phyloP scores from a whole-genome alignment of 352 stramenopile species.

The Globisporangium rhizosaccharum region DNA sequence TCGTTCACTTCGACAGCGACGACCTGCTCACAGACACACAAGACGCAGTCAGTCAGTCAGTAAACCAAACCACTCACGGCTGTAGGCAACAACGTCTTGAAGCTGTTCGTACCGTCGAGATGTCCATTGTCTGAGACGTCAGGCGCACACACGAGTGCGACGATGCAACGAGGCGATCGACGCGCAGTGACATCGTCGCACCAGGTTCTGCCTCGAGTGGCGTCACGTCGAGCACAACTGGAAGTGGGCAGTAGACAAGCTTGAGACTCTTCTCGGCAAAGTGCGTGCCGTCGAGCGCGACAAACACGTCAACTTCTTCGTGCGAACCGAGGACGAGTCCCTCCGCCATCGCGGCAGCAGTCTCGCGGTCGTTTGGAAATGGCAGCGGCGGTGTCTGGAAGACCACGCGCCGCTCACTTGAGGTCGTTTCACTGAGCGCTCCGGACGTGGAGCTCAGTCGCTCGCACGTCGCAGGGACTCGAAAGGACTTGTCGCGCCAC shows the following conservation, averaged over 20 bases:
- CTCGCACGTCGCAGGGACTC: constrained; percentile 29
- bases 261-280: constrained; percentile 32
- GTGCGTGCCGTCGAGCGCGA: constrained; percentile 44
- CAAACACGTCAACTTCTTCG: constrained; percentile 45
- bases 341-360: constrained; percentile 20
- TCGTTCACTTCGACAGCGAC: constrained; percentile 16
- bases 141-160: constrained; percentile 15
- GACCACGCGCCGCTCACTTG: constrained; percentile 29
- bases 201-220: constrained; percentile 18
- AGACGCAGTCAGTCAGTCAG: not conserved
- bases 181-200: constrained; percentile 15
- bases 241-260: constrained; percentile 20
- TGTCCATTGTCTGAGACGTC: constrained; percentile 11
- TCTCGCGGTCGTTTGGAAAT: constrained; percentile 22
- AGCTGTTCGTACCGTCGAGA: constrained; percentile 17
- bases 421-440: not conserved
- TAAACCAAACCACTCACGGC: not conserved
- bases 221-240: constrained; percentile 15
- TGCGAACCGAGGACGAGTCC: constrained; percentile 19
- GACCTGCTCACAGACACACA: constrained; percentile 6
- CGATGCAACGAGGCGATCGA: constrained; percentile 14
- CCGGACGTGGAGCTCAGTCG: constrained; percentile 1
- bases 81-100: not conserved
- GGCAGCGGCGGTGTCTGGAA: constrained; percentile 37
- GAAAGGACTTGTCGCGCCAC: constrained; percentile 30